Evolutionary conservation across 1,139 yeast species (phyloP), one percentile per base, ranked within the genome.

Genomic region (Blastobotrys capitulatus): DNA sequence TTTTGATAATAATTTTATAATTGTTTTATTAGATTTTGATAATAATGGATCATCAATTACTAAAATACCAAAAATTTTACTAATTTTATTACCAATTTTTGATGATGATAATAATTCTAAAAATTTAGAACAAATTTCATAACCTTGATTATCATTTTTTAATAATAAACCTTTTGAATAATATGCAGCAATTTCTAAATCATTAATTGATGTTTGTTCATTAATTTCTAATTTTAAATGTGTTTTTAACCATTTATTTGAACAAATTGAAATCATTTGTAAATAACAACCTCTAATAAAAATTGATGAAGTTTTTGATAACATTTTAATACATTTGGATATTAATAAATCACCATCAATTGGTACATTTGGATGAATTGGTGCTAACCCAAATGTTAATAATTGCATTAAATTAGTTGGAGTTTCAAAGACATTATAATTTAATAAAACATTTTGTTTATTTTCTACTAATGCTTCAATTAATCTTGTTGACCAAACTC

Each of bases 1-100:
- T 63, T 87, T 88, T 71, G 84, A 86, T 29, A 92, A 72, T 41
- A 78, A 65, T 51, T 85, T 76, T 25, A 84, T 78, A 52, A 82
- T 78, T 51, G 83, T 72, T 53, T 80, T 79, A 55, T 75, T 80
- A 39, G 75, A 73, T 58, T 78, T 80, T 46, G 74, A 69, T 55
- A 83, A 78, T 3, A 84, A 70, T 13, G 79, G 76, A 47, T 85
- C 75, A 58, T 87, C 94, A 27, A 80, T 72, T 32, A 86, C 78
- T 18, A 88, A 63, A 2, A 88, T 73, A 38, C 81, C 86, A 51
- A 87, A 76, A 2, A 82, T 72, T 53, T 73, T 76, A 1, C 88
- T 75, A 0, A 72, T 71, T n/a, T 52, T 51, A 1, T 59, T 49
- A 18, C 79, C 76, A 9, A 60, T 40, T 2, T 51, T 48, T 5